These are phyloP conservation scores for Phlyctochytrium bullatum DNA, from an alignment of 192 early-diverging fungal species.

Conservation along the genomic window DNA sequence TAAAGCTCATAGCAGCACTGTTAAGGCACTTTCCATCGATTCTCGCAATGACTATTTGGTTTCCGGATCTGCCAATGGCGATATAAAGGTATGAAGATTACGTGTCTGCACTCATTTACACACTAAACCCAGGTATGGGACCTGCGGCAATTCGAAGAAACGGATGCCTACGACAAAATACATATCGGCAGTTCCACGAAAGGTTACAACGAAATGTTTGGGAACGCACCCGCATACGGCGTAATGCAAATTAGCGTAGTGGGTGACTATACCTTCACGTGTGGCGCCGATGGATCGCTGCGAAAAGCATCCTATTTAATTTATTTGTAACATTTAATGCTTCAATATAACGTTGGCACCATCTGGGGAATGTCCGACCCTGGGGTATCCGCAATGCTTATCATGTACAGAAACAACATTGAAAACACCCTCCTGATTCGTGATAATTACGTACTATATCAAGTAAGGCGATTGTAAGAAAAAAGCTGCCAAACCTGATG, in stretches of 20 bases:
- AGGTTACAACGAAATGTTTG: not conserved
- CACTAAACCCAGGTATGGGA: slow-evolving; percentile 21
- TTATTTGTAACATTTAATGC: too few species aligned
- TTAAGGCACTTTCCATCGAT: slow-evolving; percentile 67
- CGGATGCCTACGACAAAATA: slow-evolving; percentile 41
- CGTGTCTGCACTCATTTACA: not conserved
- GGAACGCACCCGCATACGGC: slow-evolving; percentile 56
- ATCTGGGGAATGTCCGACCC: slow-evolving; percentile 1
- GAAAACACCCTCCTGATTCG: slow-evolving; percentile 62
- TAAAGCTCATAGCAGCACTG: slow-evolving; percentile 59
- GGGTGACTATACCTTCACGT: slow-evolving; percentile 53
- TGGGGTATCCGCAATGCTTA: slow-evolving; percentile 59
- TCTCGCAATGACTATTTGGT: slow-evolving; percentile 53
- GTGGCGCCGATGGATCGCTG: slow-evolving; percentile 57
- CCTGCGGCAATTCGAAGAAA: slow-evolving; percentile 27
- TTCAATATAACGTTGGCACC: slow-evolving; percentile 36
- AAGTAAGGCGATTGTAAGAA: slow-evolving; percentile 18
- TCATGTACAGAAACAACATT: slow-evolving; percentile 63
- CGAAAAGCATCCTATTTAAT: slow-evolving; percentile 1
- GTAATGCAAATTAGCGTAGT: slow-evolving; percentile 61
- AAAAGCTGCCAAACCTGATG: not conserved
- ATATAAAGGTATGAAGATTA: slow-evolving; percentile 65
- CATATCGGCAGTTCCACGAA: not conserved
- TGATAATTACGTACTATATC: slow-evolving; percentile 49
- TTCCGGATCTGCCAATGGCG: slow-evolving; percentile 68